These are phyloP conservation scores for Clarireedia homoeocarpa DNA, from an alignment of 2,329 filamentous ascomycete species.

Conservation along the genomic window DNA sequence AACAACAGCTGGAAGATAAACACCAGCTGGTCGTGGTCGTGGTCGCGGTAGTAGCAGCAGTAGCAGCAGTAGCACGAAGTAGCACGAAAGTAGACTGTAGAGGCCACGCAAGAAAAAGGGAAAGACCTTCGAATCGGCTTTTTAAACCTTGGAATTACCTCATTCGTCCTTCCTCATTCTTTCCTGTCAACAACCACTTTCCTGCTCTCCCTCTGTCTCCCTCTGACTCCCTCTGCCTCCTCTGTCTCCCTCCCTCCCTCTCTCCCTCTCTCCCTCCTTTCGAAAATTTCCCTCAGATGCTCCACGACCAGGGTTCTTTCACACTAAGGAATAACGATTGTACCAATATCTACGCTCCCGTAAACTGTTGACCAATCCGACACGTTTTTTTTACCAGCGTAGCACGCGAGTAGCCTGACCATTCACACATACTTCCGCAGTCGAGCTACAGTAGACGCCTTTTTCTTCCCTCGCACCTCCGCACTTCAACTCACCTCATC, in stretches of 20 bases:
- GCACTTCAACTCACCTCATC: background rate
- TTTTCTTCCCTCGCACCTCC: slow-evolving; percentile 4
- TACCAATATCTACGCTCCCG: background rate
- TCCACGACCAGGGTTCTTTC: background rate
- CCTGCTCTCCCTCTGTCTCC: background rate
- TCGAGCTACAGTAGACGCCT: slow-evolving; percentile 1
- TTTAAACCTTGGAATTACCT: background rate
- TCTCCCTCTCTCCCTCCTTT: background rate
- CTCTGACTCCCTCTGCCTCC: background rate
- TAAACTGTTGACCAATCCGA: slow-evolving; percentile 9
- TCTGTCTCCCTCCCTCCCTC: background rate
- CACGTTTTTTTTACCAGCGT: background rate
- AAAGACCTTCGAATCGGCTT: background rate
- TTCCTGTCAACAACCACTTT: background rate
- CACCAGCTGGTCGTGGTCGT: background rate
- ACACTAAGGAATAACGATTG: background rate
- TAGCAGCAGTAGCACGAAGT: background rate
- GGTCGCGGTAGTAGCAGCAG: no score
- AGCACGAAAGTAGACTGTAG: background rate
- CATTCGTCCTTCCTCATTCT: background rate
- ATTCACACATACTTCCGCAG: slow-evolving; percentile 3
- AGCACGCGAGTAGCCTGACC: background rate
- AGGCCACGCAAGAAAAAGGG: background rate
- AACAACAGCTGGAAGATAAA: background rate
- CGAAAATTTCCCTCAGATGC: background rate